Evolutionary conservation across 495 filamentous ascomycete genomes (phyloP).

Genomic region (Chaetomium tenue): DNA sequence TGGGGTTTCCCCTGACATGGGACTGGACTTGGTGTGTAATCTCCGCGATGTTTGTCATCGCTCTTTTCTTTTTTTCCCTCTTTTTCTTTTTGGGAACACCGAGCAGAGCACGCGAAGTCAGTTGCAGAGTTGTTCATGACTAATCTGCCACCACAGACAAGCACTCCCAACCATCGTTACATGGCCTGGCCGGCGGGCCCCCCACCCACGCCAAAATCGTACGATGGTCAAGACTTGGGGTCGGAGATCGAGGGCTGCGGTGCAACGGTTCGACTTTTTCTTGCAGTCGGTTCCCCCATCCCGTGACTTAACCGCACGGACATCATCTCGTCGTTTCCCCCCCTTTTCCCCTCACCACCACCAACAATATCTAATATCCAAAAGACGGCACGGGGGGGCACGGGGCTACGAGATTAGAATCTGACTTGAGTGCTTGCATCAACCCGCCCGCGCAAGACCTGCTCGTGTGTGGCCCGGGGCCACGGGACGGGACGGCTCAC

Average conservation of each 20-base stretch:
- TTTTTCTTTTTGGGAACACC: not conserved
- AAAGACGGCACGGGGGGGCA: not conserved
- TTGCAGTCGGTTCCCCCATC: not conserved
- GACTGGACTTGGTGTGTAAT: too few relatives aligned
- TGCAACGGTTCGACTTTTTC: not conserved
- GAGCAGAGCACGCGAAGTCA: not conserved
- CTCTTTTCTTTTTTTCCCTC: too few relatives aligned
- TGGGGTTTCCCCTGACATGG: too few relatives aligned
- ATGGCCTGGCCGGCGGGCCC: not conserved
- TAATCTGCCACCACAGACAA: not conserved
- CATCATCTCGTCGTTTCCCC: not conserved
- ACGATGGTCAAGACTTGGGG: not conserved
- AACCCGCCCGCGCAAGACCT: not conserved
- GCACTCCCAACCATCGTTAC: not conserved
- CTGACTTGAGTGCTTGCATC: not conserved
- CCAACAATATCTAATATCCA: too few relatives aligned
- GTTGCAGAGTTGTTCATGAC: too few relatives aligned
- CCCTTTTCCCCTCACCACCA: not conserved
- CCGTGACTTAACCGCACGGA: not conserved
- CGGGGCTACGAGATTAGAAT: not conserved
- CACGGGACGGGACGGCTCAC: not conserved
- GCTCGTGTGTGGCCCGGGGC: too few relatives aligned
- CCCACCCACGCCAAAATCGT: slow-evolving; percentile 8
- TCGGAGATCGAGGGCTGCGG: not conserved
- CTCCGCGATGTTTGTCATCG: too few relatives aligned